Evolutionary conservation across 2,329 filamentous ascomycete species (phyloP), one percentile per base, ranked within the genome.

Genomic region (Graphilbum fragrans): DNA sequence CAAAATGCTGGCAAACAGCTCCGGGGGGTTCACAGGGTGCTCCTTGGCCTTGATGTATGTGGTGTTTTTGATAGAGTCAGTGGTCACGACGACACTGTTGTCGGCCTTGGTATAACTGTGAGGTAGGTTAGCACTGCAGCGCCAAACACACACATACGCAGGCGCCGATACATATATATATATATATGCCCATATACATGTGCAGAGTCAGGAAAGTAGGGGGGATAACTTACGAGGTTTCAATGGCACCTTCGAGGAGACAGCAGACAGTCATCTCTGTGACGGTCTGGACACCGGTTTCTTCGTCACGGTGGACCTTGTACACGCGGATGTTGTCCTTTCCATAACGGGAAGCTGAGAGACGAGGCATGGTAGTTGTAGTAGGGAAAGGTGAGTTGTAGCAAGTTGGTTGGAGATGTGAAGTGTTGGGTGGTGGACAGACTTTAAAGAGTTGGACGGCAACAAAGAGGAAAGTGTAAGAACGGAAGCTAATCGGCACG

Each of bases 321-420:
- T 83, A 94, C 55, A 98, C 78, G 56, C 92, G 88, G 72, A 98
- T 82, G 68, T 98, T 96, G 76, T 96, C 92, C 77, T 98, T 90
- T 67, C 84, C 84, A 60, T 88, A 90, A 58, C 80, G 78, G 53
- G 84, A 83, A 54, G 74, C 65, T 45, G 72, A 67, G 46, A 80
- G 62, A 52, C 61, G 59, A 49, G 74, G 63, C 74, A 80, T 79
- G 44, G 38, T 59, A 49, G 34, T 5, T 21, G 27, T 20, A 18
- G 9, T 20, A 4, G 11, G 18, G 33, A 33, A 37, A 35, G 38
- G 29, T 3, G 29, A 38, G 29, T n/a, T 33, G 6, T 20, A 23
- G 29, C 5, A 33, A 22, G 23, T 29, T 22, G 39, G 25, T 5
- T 16, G 18, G 19, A 32, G 39, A 21, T 18, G 37, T 23, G 19